Evolutionary conservation across 2,329 filamentous ascomycete species (phyloP).

Genomic region (Botrytis pseudocinerea): DNA sequence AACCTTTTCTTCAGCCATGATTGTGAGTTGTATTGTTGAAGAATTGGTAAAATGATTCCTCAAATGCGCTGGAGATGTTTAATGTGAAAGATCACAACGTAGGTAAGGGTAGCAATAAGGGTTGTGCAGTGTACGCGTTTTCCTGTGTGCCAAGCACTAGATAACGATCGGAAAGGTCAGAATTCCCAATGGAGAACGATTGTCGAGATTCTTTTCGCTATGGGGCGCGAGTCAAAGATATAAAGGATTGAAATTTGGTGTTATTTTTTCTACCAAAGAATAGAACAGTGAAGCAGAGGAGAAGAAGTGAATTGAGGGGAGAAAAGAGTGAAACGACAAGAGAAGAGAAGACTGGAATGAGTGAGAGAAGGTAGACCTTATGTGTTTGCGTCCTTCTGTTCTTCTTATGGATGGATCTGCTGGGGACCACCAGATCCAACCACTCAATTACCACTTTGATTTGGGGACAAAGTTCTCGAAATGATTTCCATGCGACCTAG

Average conservation of each 20-base stretch:
- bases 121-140: not conserved
- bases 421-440: not conserved
- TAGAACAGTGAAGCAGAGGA: not conserved
- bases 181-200: not conserved
- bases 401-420: not conserved
- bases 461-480: not conserved
- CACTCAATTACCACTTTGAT: not conserved
- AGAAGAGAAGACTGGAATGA: not conserved
- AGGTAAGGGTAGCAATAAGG: not conserved
- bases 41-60: not conserved
- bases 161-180: conserved; percentile 22
- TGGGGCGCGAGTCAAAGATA: no score
- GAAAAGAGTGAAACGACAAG: not conserved
- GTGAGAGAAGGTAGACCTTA: not conserved
- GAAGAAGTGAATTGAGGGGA: not conserved
- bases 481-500: not conserved
- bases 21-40: conserved; percentile 33
- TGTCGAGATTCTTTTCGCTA: not conserved
- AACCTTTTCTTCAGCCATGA: conserved; percentile 77
- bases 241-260: not conserved
- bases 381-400: not conserved
- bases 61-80: not conserved
- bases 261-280: not conserved
- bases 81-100: not conserved
- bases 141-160: conserved; percentile 21